These are phyloP conservation scores for Phytophthora capsici DNA, from an alignment of 352 stramenopile species.

Conservation along the genomic window DNA sequence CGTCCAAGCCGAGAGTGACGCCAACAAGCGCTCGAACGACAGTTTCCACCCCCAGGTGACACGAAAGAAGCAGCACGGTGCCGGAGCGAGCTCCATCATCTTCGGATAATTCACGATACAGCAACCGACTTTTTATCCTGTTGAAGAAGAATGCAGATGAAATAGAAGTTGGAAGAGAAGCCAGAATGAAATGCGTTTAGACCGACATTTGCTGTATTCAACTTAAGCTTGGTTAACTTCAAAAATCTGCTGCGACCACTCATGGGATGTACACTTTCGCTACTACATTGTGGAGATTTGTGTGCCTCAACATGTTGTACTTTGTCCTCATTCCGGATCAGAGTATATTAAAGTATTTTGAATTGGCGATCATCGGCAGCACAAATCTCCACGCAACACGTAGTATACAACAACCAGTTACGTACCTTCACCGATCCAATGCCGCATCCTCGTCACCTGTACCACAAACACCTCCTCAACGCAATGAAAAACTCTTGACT, in stretches of 20 bases:
- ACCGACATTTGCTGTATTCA: background rate
- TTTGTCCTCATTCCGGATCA: constrained; percentile 73
- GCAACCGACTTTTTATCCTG: too few relatives aligned
- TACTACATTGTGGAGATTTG: constrained; percentile 21
- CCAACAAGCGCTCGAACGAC: constrained; percentile 61
- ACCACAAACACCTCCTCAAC: constrained; percentile 11
- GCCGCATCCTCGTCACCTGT: constrained; percentile 6
- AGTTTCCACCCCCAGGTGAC: constrained; percentile 58
- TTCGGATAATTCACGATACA: constrained; percentile 56
- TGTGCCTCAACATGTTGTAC: constrained; percentile 55
- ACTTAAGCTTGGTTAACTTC: too few relatives aligned
- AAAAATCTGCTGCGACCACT: too few relatives aligned
- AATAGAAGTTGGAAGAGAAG: background rate
- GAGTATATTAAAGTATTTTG: constrained; percentile 89
- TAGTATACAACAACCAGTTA: constrained; percentile 23
- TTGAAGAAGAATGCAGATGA: too few relatives aligned
- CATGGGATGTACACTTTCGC: too few relatives aligned
- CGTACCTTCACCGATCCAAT: constrained; percentile 19
- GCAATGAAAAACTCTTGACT: constrained; percentile 14
- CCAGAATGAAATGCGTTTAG: constrained; percentile 18
- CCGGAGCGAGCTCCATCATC: constrained; percentile 81
- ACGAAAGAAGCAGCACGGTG: constrained; percentile 84
- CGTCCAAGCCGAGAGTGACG: constrained; percentile 55
- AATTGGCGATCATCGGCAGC: constrained; percentile 62
- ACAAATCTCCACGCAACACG: constrained; percentile 26